Percentiles rank a stretch among this genome's conserved stretches.
These are phyloP conservation scores for Cladophialophora immunda DNA, from an alignment of 2,329 filamentous ascomycete species.

Conservation along the genomic window DNA sequence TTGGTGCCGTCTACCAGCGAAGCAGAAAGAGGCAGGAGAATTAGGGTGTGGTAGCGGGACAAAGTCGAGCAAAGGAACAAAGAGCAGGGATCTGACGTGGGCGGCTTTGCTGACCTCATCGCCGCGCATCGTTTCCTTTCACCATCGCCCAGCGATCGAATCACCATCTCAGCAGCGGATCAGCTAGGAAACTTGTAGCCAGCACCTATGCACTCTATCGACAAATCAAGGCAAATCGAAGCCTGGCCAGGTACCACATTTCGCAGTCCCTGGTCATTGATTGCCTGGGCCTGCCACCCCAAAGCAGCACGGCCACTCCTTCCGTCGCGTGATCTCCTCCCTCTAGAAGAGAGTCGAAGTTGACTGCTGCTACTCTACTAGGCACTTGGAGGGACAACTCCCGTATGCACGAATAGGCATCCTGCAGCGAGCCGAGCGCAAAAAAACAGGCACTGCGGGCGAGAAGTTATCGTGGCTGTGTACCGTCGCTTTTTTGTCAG, in stretches of 20 bases:
- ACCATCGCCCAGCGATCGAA: background rate
- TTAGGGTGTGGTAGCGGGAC: background rate
- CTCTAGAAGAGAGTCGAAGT: conserved; percentile 12
- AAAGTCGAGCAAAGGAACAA: background rate
- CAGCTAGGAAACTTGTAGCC: conserved; percentile 24
- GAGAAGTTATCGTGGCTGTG: conserved; percentile 16
- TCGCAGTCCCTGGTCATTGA: background rate
- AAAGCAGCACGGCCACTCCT: conserved; percentile 20
- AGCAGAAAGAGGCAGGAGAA: conserved; percentile 4
- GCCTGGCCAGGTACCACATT: conserved; percentile 8
- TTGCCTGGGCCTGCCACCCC: conserved; percentile 3
- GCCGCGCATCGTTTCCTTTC: conserved; percentile 10
- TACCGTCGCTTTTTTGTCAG: conserved; percentile 10
- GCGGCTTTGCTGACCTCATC: conserved; percentile 36
- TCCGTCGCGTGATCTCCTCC: conserved; percentile 24
- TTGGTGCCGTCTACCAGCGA: background rate
- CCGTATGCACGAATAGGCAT: conserved; percentile 17
- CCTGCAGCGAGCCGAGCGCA: conserved; percentile 5
- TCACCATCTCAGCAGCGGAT: conserved; percentile 25
- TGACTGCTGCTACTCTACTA: conserved; percentile 1
- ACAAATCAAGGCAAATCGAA: conserved; percentile 15
- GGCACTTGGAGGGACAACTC: conserved; percentile 3
- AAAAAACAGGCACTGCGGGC: conserved; percentile 1
- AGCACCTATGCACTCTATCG: conserved; percentile 17
- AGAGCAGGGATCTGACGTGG: conserved; percentile 26